phyloP scores from a whole-genome alignment of 805 yeast genomes.

The Barnettozyma sucrosica region DNA sequence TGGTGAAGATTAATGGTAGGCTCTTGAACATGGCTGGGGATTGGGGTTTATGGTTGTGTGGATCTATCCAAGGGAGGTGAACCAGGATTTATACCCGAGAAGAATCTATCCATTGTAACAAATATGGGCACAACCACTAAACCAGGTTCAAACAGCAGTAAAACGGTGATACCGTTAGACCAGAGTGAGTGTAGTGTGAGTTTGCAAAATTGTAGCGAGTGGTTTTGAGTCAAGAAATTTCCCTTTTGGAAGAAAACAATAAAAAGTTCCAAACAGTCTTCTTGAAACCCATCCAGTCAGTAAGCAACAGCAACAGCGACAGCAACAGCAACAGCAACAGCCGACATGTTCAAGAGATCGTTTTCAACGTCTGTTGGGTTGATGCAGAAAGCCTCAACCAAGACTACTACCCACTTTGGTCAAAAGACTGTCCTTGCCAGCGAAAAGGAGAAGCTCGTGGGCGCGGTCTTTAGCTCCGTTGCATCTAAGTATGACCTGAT shows the following conservation, averaged over 20 bases:
- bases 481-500: conserved; percentile 91
- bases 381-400: conserved; percentile 5
- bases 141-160: background rate
- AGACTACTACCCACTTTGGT: conserved; percentile 85
- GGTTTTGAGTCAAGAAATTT: conserved; percentile 1
- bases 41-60: too few species aligned
- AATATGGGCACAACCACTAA: background rate
- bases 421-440: conserved; percentile 72
- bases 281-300: too few species aligned
- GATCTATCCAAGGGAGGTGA: background rate
- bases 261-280: background rate
- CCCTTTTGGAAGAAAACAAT: background rate
- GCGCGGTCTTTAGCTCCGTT: conserved; percentile 87
- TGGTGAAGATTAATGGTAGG: background rate
- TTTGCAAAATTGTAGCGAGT: background rate
- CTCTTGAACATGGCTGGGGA: background rate
- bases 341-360: conserved; percentile 7
- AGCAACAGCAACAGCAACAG: background rate
- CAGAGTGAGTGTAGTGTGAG: too few species aligned
- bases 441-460: conserved; percentile 78
- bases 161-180: too few species aligned
- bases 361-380: conserved; percentile 1
- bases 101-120: background rate
- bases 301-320: background rate
- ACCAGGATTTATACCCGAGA: background rate